Base-by-base conservation (phyloP, 169 alveolate genomes). In the Plasmodium cynomolgi region DNA sequence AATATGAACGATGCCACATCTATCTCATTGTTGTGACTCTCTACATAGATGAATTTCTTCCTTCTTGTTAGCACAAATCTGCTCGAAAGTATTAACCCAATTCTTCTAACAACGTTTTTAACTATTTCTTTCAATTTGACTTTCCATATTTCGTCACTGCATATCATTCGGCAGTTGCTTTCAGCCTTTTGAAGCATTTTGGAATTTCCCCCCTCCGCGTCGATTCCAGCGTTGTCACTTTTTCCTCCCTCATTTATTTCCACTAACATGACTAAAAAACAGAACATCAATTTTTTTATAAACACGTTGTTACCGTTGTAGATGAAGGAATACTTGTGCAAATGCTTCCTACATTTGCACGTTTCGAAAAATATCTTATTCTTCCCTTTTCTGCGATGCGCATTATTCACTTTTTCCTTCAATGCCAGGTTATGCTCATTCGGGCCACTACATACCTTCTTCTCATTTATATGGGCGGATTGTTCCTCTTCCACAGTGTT, bases 1-100 rank as follows among this genome's bases (percentile, higher is more conserved):
- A 37, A 90, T 34, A 90, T 80, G 72, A 90, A 90, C n/a, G 81
- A 41, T 3, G 94, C 56, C 20, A 90, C 90, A 80, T 90, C 94
- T 1, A 90, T 58, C 82, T 90, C 94, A 26, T 80, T 90, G 23
- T 80, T 90, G 82, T 90, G 94, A 17, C 50, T 68, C 47, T 15
- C 82, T 29, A 90, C 74, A 79, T 90, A 39, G 31, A 90, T 73
- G 9, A 90, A 62, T 41, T 80, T 90, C 17, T 31, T 3, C 17
- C 47, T 81, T 31, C 39, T 20, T 9, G 79, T 37, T 41, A 79
- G 62, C 11, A 90, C 39, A 68, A 80, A 90, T 58, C 94, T 56
- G 56, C 54, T 90, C 4, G 84, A 80, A 56, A 90, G 50, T 62
- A 80, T 90, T 74, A 90, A 68, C 37, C 91, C 62, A 17, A 90